phyloP scores from a whole-genome alignment of 768 basidiomycete genomes.

The Lactarius sanguifluus region DNA sequence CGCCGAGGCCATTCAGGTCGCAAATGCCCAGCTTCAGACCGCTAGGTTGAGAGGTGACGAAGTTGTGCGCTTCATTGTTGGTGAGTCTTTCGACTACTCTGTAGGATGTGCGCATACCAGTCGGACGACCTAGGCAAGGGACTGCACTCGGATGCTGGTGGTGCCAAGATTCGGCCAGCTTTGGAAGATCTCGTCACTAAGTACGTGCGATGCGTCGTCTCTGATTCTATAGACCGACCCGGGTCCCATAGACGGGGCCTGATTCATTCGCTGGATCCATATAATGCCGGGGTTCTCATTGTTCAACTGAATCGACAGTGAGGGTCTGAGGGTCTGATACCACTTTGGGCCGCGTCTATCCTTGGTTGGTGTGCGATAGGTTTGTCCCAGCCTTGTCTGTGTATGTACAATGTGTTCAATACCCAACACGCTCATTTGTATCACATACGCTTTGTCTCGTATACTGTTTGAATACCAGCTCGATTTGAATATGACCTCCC shows the following conservation, averaged over 20 bases:
- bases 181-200: slow-evolving; percentile 1
- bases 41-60: not conserved
- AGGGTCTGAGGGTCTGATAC: not conserved
- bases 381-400: no score
- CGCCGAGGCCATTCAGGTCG: not conserved
- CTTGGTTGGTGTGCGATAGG: not conserved
- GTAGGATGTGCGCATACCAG: not conserved
- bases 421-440: no score
- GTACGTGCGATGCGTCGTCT: not conserved
- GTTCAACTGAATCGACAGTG: not conserved
- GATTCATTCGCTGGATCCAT: slow-evolving; percentile 1
- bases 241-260: slow-evolving; percentile 4
- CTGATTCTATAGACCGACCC: not conserved
- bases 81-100: not conserved
- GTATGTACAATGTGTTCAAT: no score
- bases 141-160: not conserved
- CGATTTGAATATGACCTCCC: no score
- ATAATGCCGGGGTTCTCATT: slow-evolving; percentile 17
- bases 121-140: slow-evolving; percentile 5
- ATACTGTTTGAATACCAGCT: not conserved
- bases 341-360: not conserved
- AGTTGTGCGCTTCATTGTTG: slow-evolving; percentile 21
- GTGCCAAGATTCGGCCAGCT: slow-evolving; percentile 14
- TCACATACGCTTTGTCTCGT: not conserved
- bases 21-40: not conserved